phyloP scores from a whole-genome alignment of 148 eudicot genomes.

The Camellia lanceoleosa region DNA sequence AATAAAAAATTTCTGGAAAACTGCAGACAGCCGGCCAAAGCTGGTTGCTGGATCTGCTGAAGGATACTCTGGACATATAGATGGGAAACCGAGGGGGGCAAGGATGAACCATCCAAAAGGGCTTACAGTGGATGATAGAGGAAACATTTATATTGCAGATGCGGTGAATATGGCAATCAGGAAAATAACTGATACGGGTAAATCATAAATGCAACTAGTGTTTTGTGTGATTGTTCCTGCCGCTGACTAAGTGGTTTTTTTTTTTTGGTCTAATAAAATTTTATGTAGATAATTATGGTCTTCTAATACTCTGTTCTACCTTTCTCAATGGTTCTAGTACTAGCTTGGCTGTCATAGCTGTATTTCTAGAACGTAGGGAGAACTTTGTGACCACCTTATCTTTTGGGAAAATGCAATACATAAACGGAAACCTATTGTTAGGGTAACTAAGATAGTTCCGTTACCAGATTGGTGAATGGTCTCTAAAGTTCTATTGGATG shows the following conservation, averaged over 20 bases:
- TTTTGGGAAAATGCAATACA: no score
- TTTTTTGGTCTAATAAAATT: no score
- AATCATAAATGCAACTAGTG: slow-evolving; percentile 4
- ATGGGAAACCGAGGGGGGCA: slow-evolving; percentile 82
- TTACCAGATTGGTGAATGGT: no score
- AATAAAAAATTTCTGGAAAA: background rate
- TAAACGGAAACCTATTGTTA: no score
- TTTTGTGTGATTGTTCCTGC: background rate
- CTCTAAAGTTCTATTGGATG: no score
- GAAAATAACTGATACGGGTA: slow-evolving; percentile 89
- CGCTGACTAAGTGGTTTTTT: background rate
- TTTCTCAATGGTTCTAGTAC: background rate
- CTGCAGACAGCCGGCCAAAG: slow-evolving; percentile 84
- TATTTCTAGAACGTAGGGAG: background rate
- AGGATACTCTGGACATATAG: slow-evolving; percentile 90
- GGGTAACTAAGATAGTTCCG: no score
- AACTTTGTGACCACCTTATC: background rate
- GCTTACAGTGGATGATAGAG: slow-evolving; percentile 82
- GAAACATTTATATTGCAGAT: slow-evolving; percentile 94
- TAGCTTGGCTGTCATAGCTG: background rate
- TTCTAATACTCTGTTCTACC: background rate
- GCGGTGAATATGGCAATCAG: slow-evolving; percentile 86
- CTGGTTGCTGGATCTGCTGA: slow-evolving; percentile 93
- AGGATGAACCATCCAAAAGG: slow-evolving; percentile 94
- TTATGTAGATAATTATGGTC: background rate